Conservation (phyloP, 129 eudicot species). For the Glebionis coronaria region DNA sequence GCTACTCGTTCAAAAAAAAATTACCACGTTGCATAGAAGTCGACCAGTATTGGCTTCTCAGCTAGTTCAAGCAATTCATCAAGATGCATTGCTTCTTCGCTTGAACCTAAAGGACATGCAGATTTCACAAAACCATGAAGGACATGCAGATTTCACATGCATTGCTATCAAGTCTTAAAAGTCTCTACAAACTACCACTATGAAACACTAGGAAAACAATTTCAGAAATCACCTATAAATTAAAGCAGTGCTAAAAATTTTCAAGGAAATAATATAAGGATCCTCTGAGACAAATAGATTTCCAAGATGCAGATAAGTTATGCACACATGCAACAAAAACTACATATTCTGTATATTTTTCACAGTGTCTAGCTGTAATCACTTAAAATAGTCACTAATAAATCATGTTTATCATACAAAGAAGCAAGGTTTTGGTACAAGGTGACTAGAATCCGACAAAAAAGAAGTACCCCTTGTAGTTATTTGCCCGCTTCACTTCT, state of each 20-base stretch:
- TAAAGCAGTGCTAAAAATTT: neutral
- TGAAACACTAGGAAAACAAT: neutral
- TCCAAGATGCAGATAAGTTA: conserved; percentile 8
- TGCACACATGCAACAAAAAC: conserved; percentile 14
- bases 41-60: conserved; percentile 92
- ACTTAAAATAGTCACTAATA: neutral
- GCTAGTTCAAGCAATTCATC: conserved; percentile 70
- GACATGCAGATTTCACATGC: neutral
- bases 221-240: too few relatives aligned
- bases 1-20: too few relatives aligned
- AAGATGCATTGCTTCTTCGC: conserved; percentile 81
- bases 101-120: conserved; percentile 74
- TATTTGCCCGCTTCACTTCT: too few relatives aligned
- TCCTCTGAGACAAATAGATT: neutral
- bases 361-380: neutral
- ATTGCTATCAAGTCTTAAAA: neutral
- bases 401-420: neutral
- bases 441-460: too few relatives aligned
- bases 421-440: neutral
- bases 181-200: neutral
- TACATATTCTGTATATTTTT: neutral
- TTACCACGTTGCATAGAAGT: conserved; percentile 9
- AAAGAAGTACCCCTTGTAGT: neutral
- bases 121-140: neutral
- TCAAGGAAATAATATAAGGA: neutral